These are phyloP conservation scores for Geranium brycei DNA, from an alignment of 345 rosid genomes.

Conservation along the genomic window DNA sequence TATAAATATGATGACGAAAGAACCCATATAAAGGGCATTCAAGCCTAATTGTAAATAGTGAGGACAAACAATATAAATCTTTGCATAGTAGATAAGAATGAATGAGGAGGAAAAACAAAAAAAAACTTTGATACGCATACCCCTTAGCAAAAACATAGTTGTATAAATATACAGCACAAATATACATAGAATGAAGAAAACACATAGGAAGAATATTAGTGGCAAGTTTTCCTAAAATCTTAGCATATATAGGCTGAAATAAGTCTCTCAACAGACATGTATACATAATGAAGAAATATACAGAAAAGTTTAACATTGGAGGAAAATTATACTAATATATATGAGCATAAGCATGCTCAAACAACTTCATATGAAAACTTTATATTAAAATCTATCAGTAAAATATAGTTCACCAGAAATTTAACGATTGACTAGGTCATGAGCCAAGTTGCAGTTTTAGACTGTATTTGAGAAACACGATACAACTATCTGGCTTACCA, in stretches of 20 bases:
- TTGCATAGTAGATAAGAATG: neutral
- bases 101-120: neutral
- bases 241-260: too few species aligned
- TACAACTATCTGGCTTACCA: slow-evolving; percentile 34
- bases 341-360: neutral
- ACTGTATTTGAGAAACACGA: too few species aligned
- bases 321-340: neutral
- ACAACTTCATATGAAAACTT: neutral
- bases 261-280: neutral
- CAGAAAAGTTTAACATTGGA: neutral
- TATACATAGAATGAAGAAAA: too few species aligned
- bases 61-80: neutral
- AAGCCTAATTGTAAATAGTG: neutral
- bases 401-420: too few species aligned
- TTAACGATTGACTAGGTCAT: too few species aligned
- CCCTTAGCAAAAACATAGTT: too few species aligned
- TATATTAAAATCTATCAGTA: too few species aligned
- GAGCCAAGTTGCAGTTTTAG: too few species aligned
- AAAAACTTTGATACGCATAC: neutral
- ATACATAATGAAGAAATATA: too few species aligned
- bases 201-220: too few species aligned
- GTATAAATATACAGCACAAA: too few species aligned
- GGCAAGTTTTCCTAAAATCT: too few species aligned
- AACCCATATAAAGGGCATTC: neutral
- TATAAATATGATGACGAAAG: neutral